Evolutionary conservation across 768 basidiomycete species (phyloP).

Genomic region (Mycena venus): DNA sequence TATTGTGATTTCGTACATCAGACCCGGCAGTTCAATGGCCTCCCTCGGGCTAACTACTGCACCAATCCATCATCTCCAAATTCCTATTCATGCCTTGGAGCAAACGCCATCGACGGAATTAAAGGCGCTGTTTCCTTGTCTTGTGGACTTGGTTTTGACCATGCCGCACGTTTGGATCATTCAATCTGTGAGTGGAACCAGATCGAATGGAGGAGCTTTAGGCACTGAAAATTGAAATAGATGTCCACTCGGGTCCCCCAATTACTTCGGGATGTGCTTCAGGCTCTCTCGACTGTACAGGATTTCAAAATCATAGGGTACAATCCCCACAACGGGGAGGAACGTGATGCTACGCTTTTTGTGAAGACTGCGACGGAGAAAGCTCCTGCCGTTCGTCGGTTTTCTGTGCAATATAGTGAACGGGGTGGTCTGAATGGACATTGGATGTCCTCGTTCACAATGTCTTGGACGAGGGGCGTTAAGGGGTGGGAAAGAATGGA

Average conservation of each 20-base stretch:
- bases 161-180: not conserved
- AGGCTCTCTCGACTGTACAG: not conserved
- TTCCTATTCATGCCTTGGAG: constrained; percentile 5
- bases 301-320: not conserved
- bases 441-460: not conserved
- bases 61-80: constrained; percentile 8
- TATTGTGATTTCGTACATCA: constrained; percentile 1
- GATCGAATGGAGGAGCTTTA: no score
- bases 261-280: constrained; percentile 4
- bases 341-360: not conserved
- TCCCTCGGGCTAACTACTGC: constrained; percentile 2
- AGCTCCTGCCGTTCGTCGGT: not conserved
- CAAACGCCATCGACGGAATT: not conserved
- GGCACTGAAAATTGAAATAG: not conserved
- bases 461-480: not conserved
- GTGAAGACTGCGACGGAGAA: not conserved
- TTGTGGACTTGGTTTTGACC: not conserved
- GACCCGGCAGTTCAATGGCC: not conserved
- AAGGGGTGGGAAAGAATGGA: not conserved
- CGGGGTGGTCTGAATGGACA: no score
- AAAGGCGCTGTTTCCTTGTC: not conserved
- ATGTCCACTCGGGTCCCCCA: not conserved
- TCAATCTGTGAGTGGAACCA: not conserved
- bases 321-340: not conserved
- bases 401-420: not conserved